Evolutionary conservation across 2,329 filamentous ascomycete species (phyloP), one percentile per base, ranked within the genome.

Genomic region (Aureobasidium lini): DNA sequence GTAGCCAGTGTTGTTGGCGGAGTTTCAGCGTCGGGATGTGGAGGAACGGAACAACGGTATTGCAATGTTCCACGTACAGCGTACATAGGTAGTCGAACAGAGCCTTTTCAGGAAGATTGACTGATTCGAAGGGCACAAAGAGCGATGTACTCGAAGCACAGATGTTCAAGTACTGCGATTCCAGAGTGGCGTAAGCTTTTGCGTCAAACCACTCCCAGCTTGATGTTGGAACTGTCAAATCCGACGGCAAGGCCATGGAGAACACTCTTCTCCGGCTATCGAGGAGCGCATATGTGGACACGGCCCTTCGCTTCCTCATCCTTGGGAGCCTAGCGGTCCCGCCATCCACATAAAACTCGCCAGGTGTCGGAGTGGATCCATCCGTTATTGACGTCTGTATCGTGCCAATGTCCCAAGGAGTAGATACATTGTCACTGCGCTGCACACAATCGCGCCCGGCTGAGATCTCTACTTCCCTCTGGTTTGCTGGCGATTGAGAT

Each of bases 1-100:
- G 62, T 15, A 67, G 52, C 54, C 62, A 65, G 11, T 66, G 31
- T 4, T 16, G 36, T 6, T 15, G 28, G 6, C 13, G 34, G 8
- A 40, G 2, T 16, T 16, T 52, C 48, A 39, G 8, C 1, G 48
- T 29, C 6, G 48, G 36, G 6, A 40, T 3, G 29, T 52, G 48
- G 15, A 52, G 7, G 6, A 52, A 52, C 6, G 48, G 48, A 2
- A 52, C 34, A 1, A 40, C 6, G 1, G 34, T 11, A n/a, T 18
- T 31, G 18, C 34, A 52, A 13, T 52, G 36, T 3, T 39, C 48
- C 15, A 28, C 8, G 7, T 28, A 52, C 2, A 52, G 48, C 4
- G 18, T 16, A 40, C 34, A 52, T 6, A 52, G 18, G 16, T 52
- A 8, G 13, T 40, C 23, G 15, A 52, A 31, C 8, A 31, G 13